phyloP scores from a whole-genome alignment of 164 flowering plant species.

The Protea cynaroides region DNA sequence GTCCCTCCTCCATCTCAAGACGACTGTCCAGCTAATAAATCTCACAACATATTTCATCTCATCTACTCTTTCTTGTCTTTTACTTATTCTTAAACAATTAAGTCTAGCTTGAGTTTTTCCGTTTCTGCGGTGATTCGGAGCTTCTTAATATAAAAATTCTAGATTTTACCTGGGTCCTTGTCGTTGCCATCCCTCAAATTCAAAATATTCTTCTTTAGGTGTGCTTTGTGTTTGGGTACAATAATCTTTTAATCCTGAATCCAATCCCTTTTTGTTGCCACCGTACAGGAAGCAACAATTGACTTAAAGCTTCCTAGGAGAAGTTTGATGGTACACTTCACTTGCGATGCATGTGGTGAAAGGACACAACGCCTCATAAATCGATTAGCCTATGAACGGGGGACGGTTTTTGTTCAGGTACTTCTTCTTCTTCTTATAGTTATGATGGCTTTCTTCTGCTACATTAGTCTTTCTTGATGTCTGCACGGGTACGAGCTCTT shows the following conservation, averaged over 20 bases:
- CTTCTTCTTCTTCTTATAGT: background rate
- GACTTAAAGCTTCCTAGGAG: conserved; percentile 75
- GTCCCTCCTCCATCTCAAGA: no score
- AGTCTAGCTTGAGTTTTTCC: background rate
- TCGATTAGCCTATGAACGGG: conserved; percentile 78
- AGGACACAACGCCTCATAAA: conserved; percentile 67
- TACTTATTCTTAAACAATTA: no score
- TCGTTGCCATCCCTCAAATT: background rate
- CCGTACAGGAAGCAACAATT: conserved; percentile 39
- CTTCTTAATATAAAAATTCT: background rate
- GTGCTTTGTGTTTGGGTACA: background rate
- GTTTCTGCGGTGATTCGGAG: background rate
- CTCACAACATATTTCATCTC: no score
- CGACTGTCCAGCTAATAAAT: no score
- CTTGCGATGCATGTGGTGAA: conserved; percentile 73
- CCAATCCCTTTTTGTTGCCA: background rate
- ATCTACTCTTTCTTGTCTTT: no score
- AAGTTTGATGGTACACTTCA: conserved; percentile 71
- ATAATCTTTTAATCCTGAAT: background rate
- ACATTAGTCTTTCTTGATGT: no score
- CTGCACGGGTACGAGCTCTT: no score
- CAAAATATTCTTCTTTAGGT: background rate
- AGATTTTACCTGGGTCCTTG: background rate
- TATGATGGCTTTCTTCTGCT: background rate
- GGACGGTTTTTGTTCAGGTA: conserved; percentile 88